Evolutionary conservation across 345 rosid genomes (phyloP).

Genomic region (Clausena lansium): DNA sequence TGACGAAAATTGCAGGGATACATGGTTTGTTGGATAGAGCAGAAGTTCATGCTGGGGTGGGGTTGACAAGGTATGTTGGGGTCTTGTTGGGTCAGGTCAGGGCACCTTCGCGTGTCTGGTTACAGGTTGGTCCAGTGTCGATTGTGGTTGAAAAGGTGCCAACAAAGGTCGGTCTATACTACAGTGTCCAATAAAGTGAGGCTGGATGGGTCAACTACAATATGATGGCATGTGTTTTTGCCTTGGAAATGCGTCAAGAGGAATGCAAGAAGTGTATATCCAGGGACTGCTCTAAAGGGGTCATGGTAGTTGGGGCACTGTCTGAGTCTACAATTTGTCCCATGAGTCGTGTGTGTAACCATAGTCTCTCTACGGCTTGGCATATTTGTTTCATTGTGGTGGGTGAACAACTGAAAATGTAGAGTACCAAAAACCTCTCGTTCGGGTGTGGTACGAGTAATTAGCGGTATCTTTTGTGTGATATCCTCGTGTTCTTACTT

Average conservation of each 20-base stretch:
- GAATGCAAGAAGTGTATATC: neutral
- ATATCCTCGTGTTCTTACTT: neutral
- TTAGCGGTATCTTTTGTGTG: neutral
- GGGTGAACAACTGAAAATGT: slow-evolving; percentile 3
- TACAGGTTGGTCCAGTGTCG: slow-evolving; percentile 22
- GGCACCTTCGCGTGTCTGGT: slow-evolving; percentile 12
- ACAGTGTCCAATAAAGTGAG: slow-evolving; percentile 10
- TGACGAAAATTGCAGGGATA: slow-evolving; percentile 9
- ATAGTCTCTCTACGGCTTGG: neutral
- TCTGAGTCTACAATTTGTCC: neutral
- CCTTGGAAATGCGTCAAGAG: neutral
- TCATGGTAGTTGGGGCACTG: neutral
- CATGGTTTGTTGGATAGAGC: neutral
- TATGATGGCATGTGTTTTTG: neutral
- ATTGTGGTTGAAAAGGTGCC: slow-evolving; percentile 21
- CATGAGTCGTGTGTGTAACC: neutral
- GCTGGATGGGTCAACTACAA: neutral
- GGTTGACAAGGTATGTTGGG: slow-evolving; percentile 14
- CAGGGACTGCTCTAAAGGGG: slow-evolving; percentile 5
- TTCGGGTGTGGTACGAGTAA: neutral
- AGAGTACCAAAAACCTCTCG: neutral
- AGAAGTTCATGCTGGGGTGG: slow-evolving; percentile 5
- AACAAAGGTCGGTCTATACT: slow-evolving; percentile 14
- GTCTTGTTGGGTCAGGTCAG: slow-evolving; percentile 18
- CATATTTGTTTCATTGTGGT: neutral